Evolutionary conservation across 192 early-diverging fungal genomes (phyloP).

Genomic region (Phycomyces blakesleeanus): DNA sequence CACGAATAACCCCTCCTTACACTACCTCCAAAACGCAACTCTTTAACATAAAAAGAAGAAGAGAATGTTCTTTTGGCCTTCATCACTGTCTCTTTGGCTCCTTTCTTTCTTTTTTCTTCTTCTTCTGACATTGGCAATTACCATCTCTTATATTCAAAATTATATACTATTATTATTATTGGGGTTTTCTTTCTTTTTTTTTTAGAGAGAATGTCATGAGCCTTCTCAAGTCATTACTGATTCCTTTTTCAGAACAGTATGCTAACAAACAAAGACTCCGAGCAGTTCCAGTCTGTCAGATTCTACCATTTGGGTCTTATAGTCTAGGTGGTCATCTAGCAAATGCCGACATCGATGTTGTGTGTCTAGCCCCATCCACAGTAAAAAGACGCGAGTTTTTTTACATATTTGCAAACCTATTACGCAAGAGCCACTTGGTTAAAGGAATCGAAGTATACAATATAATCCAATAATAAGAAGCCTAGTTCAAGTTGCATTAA

Average conservation of each 20-base stretch:
- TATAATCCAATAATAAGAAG: too few relatives aligned
- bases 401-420: not conserved
- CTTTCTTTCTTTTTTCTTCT: too few relatives aligned
- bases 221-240: not conserved
- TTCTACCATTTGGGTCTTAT: conserved; percentile 28
- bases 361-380: not conserved
- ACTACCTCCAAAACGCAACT: too few relatives aligned
- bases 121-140: not conserved
- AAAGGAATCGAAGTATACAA: conserved; percentile 11
- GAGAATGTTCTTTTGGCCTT: too few relatives aligned
- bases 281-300: conserved; percentile 5
- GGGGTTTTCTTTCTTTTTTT: too few relatives aligned
- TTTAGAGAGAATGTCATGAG: not conserved
- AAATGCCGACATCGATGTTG: conserved; percentile 24
- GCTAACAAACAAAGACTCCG: not conserved
- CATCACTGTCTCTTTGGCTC: too few relatives aligned
- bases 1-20: too few relatives aligned
- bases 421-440: not conserved
- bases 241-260: not conserved
- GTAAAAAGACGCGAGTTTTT: conserved; percentile 3
- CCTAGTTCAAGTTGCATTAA: too few relatives aligned
- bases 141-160: too few relatives aligned
- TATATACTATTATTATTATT: too few relatives aligned
- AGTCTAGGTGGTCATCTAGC: conserved; percentile 14
- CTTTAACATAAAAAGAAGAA: too few relatives aligned